These are phyloP conservation scores for Pythium pectinolyticum DNA, from an alignment of 352 stramenopile genomes.

Conservation along the genomic window DNA sequence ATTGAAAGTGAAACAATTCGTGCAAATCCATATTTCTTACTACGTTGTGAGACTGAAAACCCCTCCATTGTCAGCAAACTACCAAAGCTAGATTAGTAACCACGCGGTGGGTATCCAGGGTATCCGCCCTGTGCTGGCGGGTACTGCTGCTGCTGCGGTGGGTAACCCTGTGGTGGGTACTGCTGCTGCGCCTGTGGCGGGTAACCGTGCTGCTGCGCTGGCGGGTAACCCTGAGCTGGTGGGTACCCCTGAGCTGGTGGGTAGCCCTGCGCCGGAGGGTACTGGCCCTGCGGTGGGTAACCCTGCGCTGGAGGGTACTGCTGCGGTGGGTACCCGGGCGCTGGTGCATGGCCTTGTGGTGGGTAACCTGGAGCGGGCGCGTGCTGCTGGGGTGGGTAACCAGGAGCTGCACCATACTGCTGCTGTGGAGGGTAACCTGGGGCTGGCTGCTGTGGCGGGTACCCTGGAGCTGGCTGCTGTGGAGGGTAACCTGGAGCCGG, in stretches of 20 bases:
- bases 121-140: constrained; percentile 11
- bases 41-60: too few relatives aligned
- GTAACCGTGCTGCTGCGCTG: constrained; percentile 16
- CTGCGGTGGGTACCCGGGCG: constrained; percentile 3
- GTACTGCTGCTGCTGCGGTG: constrained; percentile 32
- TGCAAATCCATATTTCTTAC: too few relatives aligned
- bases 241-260: neutral
- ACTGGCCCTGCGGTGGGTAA: constrained; percentile 32
- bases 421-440: constrained; percentile 19
- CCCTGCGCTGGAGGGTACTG: constrained; percentile 13
- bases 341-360: neutral
- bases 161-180: constrained; percentile 21
- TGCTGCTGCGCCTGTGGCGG: constrained; percentile 28
- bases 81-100: constrained; percentile 9
- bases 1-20: too few relatives aligned
- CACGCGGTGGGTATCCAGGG: constrained; percentile 23
- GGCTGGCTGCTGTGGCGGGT: constrained; percentile 25
- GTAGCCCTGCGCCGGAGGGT: constrained; percentile 19
- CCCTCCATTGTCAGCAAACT: too few relatives aligned
- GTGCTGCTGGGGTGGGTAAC: constrained; percentile 1
- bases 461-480: constrained; percentile 24
- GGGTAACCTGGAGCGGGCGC: neutral
- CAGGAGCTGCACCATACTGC: constrained; percentile 1
- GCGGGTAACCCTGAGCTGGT: constrained; percentile 28
- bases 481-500: constrained; percentile 23